phyloP scores from a whole-genome alignment of 257 asterid genomes.

The Lavandula angustifolia region DNA sequence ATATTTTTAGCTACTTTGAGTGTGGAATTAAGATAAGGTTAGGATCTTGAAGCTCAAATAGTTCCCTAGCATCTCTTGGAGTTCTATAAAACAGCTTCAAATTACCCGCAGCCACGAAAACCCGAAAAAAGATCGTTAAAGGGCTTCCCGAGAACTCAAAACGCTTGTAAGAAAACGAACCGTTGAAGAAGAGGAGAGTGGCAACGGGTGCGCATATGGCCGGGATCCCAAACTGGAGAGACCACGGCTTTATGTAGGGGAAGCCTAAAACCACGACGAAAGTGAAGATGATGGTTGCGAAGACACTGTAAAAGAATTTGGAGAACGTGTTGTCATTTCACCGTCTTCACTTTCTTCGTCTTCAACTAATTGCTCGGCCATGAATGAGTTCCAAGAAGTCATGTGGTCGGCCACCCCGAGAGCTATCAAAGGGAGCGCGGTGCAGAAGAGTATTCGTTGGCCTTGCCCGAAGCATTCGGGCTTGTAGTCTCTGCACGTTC shows the following conservation, averaged over 20 bases:
- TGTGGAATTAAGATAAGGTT: constrained; percentile 15
- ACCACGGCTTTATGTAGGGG: constrained; percentile 42
- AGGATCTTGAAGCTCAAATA: constrained; percentile 19
- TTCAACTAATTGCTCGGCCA: constrained; percentile 32
- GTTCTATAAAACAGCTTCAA: constrained; percentile 23
- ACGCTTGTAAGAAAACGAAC: constrained; percentile 35
- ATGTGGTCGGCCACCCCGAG: constrained; percentile 44
- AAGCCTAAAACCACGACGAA: constrained; percentile 36
- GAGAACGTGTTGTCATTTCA: no score
- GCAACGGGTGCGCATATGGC: constrained; percentile 38
- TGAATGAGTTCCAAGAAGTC: constrained; percentile 35
- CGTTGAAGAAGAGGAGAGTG: constrained; percentile 38
- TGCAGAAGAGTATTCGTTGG: constrained; percentile 36
- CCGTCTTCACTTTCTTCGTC: constrained; percentile 8
- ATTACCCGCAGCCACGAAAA: constrained; percentile 38
- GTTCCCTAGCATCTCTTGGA: constrained; percentile 24
- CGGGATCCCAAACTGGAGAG: constrained; percentile 47
- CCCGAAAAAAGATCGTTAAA: constrained; percentile 30
- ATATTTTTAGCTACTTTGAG: no score
- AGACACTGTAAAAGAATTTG: constrained; percentile 18
- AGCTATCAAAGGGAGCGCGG: constrained; percentile 39
- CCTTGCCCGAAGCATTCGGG: constrained; percentile 41
- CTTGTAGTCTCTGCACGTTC: constrained; percentile 37
- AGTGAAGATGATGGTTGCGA: constrained; percentile 31
- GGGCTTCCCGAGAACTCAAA: constrained; percentile 41